Evolutionary conservation across 2,329 filamentous ascomycete genomes (phyloP), one percentile per base, ranked within the genome.

Genomic region (Ascochyta clinopodiicola): DNA sequence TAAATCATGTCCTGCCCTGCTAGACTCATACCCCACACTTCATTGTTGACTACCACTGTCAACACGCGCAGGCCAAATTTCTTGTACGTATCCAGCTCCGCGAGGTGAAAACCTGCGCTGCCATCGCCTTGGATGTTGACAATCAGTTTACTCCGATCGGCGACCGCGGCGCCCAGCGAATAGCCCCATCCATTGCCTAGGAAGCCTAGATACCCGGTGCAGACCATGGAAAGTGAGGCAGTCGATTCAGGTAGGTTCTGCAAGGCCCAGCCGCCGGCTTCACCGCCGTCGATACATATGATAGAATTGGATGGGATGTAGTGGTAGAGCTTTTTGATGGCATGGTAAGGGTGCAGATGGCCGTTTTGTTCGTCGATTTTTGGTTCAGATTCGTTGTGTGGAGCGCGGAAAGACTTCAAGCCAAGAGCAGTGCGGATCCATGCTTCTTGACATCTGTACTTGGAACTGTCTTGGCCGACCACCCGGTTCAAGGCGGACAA

Each of bases 111-210:
- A 1, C 79, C 79, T 0, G 76, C 77, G 15, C 69, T 74, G 5
- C 78, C 79, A 57, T 82, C 79, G 8, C 79, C 79, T 36, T 80
- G 78, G 4, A 81, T 68, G 52, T 78, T 80, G 5, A 81, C 64
- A 0, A 82, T 66, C 13, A 77, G 66, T 5, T 70, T 62, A 12
- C 61, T 59, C 0, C 74, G 76, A n/a, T 71, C 73, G 0, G 78
- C 79, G 3, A 80, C 61, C 0, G 78, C 78, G 9, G 75, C 77
- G 0, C 79, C 79, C 2, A 81, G 64, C 1, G 71, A 64, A 58
- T 81, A 81, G 4, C 79, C 79, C 68, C 77, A 81, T 4, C 79
- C 79, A 52, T 78, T 81, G 1, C 79, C 79, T 1, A 81, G 68
- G 64, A 80, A 80, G 2, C 79, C 79, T 1, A 81, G 69, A 44